Evolutionary conservation across 441 rosid species (phyloP).

Genomic region (Populus hybrid): DNA sequence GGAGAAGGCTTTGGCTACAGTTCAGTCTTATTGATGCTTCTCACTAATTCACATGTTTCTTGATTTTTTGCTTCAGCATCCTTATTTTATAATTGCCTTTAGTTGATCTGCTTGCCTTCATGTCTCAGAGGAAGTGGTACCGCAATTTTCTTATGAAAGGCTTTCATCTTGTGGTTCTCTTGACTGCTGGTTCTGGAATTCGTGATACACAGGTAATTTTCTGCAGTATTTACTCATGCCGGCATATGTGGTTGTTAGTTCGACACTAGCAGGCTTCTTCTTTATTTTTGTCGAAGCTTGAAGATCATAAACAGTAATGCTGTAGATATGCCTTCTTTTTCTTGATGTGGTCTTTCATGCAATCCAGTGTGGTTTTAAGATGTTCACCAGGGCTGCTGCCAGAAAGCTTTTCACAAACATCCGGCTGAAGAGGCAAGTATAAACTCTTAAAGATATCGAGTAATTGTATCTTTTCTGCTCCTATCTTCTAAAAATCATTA

Average conservation of each 20-base stretch:
- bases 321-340: not conserved
- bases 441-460: not conserved
- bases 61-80: not conserved
- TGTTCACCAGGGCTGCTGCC: constrained; percentile 97
- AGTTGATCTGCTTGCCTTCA: constrained; percentile 18
- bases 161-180: constrained; percentile 82
- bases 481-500: not conserved
- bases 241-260: not conserved
- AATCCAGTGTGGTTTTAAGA: constrained; percentile 91
- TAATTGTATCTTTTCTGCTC: not conserved
- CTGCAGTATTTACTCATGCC: not conserved
- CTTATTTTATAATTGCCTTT: constrained; percentile 13
- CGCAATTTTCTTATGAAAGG: constrained; percentile 96
- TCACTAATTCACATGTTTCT: not conserved
- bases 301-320: not conserved
- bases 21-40: constrained; percentile 36
- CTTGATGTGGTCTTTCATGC: constrained; percentile 18
- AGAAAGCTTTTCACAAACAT: constrained; percentile 82
- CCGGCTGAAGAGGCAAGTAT: constrained; percentile 66
- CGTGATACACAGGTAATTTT: constrained; percentile 81
- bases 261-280: not conserved
- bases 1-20: constrained; percentile 87
- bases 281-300: not conserved
- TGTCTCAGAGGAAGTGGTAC: constrained; percentile 86
- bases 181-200: constrained; percentile 86